These are phyloP conservation scores for Blastocystis sp. DNA, from an alignment of 352 stramenopile genomes.

Conservation along the genomic window DNA sequence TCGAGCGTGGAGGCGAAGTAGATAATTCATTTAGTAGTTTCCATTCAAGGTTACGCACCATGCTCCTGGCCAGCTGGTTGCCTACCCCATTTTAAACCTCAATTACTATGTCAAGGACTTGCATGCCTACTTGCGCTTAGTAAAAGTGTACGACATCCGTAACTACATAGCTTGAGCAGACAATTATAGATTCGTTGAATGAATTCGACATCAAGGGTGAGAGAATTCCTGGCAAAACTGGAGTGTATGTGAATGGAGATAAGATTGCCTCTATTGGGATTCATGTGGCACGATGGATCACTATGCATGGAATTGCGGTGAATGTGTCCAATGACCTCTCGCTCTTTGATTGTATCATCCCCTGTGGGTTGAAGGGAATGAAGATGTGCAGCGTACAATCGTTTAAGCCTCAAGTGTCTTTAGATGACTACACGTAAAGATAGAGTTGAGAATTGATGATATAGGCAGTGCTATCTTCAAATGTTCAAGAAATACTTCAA, in stretches of 20 bases:
- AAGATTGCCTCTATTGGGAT: slow-evolving; percentile 62
- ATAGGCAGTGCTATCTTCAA: slow-evolving; percentile 47
- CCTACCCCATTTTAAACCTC: slow-evolving; percentile 60
- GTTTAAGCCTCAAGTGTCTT: slow-evolving; percentile 37
- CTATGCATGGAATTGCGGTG: slow-evolving; percentile 60
- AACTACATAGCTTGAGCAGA: slow-evolving; percentile 42
- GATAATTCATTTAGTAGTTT: not conserved
- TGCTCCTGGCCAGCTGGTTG: slow-evolving; percentile 55
- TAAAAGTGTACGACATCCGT: not conserved
- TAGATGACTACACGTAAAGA: slow-evolving; percentile 45
- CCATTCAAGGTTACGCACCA: slow-evolving; percentile 52
- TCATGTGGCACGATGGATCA: slow-evolving; percentile 60
- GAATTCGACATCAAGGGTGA: slow-evolving; percentile 56
- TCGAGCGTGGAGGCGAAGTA: slow-evolving; percentile 56
- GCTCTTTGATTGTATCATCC: slow-evolving; percentile 59
- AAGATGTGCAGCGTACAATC: slow-evolving; percentile 58
- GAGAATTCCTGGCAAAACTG: slow-evolving; percentile 41
- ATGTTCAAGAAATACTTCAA: slow-evolving; percentile 56
- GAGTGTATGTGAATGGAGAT: slow-evolving; percentile 61
- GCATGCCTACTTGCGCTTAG: slow-evolving; percentile 49
- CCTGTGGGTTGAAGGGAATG: slow-evolving; percentile 60
- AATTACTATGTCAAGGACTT: slow-evolving; percentile 62
- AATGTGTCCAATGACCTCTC: slow-evolving; percentile 58
- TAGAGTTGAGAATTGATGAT: not conserved
- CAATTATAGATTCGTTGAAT: slow-evolving; percentile 47